These are phyloP conservation scores for Fraxinus sp. DNA, from an alignment of 305 asterid genomes.

Conservation along the genomic window DNA sequence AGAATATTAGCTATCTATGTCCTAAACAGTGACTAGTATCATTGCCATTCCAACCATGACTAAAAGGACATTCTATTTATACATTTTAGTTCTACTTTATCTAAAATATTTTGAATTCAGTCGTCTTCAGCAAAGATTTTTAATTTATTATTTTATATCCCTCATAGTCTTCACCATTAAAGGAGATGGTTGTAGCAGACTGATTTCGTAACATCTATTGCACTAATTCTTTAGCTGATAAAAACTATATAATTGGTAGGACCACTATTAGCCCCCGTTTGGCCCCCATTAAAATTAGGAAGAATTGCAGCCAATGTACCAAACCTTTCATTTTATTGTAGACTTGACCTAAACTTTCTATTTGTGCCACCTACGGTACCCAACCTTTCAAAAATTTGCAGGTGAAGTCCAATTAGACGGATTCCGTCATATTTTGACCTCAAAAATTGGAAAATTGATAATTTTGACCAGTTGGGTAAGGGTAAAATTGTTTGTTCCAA, in stretches of 20 bases:
- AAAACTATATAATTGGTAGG: background rate
- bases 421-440: too few relatives aligned
- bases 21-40: background rate
- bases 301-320: too few relatives aligned
- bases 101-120: background rate
- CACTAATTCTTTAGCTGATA: background rate
- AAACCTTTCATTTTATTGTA: too few relatives aligned
- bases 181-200: background rate
- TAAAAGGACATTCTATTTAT: background rate
- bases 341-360: too few relatives aligned
- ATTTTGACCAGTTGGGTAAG: too few relatives aligned
- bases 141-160: background rate
- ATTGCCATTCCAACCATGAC: background rate
- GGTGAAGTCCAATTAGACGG: too few relatives aligned
- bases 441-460: too few relatives aligned
- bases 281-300: too few relatives aligned
- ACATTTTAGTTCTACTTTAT: background rate
- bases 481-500: too few relatives aligned
- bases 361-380: too few relatives aligned
- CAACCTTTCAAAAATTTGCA: too few relatives aligned
- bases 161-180: background rate
- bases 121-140: background rate
- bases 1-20: background rate
- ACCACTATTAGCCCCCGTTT: background rate
- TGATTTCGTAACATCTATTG: background rate